These are phyloP conservation scores for Pichia sp. DNA, from an alignment of 1,139 yeast genomes.

Conservation along the genomic window DNA sequence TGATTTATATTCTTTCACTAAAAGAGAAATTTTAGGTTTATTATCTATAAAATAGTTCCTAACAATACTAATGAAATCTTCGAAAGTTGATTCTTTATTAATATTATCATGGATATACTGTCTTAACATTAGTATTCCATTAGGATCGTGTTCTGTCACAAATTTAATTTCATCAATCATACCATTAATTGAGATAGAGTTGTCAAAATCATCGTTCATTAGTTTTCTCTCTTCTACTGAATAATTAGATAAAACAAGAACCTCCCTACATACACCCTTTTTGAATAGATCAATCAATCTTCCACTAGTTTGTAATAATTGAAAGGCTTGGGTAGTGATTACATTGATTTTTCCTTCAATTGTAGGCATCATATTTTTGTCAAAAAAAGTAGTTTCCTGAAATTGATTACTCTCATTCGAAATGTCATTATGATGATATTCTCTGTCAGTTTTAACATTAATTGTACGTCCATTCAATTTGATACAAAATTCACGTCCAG, in stretches of 20 bases:
- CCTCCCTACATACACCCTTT: conserved; percentile 52
- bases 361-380: conserved; percentile 1
- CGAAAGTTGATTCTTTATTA: conserved; percentile 14
- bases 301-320: conserved; percentile 15
- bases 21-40: conserved; percentile 19
- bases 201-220: not conserved
- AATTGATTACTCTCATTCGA: not conserved
- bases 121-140: conserved; percentile 21
- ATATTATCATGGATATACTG: conserved; percentile 16
- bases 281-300: conserved; percentile 35
- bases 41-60: conserved; percentile 7
- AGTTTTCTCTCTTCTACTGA: not conserved
- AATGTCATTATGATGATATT: not conserved
- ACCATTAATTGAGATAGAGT: conserved; percentile 44
- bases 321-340: not conserved
- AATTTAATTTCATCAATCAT: conserved; percentile 46
- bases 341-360: not conserved
- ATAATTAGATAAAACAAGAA: conserved; percentile 41
- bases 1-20: conserved; percentile 38
- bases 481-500: conserved; percentile 7
- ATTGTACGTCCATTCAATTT: not conserved
- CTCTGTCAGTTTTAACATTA: not conserved
- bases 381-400: too few species aligned
- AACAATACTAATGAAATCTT: conserved; percentile 14
- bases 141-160: conserved; percentile 14